Base-by-base conservation (phyloP, 176 grass and related monocot genomes). In the Raddia distichophylla region DNA sequence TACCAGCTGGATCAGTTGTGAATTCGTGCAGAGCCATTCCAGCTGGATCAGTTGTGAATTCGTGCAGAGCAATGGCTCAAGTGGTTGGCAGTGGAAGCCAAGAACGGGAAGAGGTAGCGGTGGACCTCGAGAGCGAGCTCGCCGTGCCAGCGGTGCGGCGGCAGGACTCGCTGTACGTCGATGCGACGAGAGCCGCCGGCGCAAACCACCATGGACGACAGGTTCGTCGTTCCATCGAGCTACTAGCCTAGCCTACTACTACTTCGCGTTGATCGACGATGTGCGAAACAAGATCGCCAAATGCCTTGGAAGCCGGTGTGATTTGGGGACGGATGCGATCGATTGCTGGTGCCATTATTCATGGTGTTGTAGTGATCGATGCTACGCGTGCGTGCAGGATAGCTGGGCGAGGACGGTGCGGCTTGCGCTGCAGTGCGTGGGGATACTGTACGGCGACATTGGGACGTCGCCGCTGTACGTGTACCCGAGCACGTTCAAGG, bases 401-500 rank as follows among this genome's bases (percentile, higher is more conserved):
- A 43, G 56, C 68, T 89, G 76, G 87, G 75, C 6, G 14, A 52
- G 3, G 51, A 84, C 74, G 17, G 2, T 80, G 82, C 51, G 52
- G 4, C 64, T 89, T 19, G 87, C 87, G 54, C 77, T 86, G 45
- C 87, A 90, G 78, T 86, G 87, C 66, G 53, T 90, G 46, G 87
- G 87, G 10, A 73, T 90, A 33, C 70, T 90, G 47, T 90, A 86
- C 65, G 87, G 87, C 45, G 87, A 90, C 87, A 81, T 90, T 9
- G 83, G 87, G 3, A 90, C 83, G 22, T 86, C 87, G 19, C 87
- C 87, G 17, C 77, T 90, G 37, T 90, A 43, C 56, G 87, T 90
- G 20, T 90, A 81, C 83, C 70, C 76, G 16, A 90, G 83, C 78
- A 90, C 87, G 8, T 90, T 90, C 65, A 51, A 57, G 47, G 70